A percentile compares a stretch with the other conserved stretches of the same genome.
These are phyloP conservation scores for Helicostylum pulchrum DNA, from an alignment of 192 early-diverging fungal genomes.

Conservation along the genomic window DNA sequence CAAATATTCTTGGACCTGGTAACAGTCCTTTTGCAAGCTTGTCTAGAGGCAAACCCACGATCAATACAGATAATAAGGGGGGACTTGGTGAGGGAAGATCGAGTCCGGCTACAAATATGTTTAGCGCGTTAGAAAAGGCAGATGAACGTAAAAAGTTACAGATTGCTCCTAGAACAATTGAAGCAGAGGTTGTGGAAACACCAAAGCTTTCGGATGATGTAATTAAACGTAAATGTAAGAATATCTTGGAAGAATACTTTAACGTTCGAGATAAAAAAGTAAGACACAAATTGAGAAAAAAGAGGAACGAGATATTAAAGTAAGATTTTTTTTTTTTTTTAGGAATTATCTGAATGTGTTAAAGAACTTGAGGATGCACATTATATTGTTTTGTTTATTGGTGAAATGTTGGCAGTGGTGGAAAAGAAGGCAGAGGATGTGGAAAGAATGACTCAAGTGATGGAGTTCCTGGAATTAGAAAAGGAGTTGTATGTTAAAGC, in stretches of 20 bases:
- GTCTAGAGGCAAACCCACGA: conserved; percentile 11
- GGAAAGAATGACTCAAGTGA: conserved; percentile 5
- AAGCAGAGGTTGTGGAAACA: neutral
- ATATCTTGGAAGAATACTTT: conserved; percentile 35
- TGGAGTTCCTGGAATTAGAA: conserved; percentile 11
- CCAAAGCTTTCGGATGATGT: conserved; percentile 13
- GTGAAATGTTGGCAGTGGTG: conserved; percentile 21
- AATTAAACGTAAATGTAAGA: conserved; percentile 28
- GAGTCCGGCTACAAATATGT: conserved; percentile 31
- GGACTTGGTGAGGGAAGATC: conserved; percentile 14
- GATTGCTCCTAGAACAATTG: conserved; percentile 17
- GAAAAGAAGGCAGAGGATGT: conserved; percentile 30
- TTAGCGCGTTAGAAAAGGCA: conserved; percentile 26
- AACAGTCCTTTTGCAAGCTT: conserved; percentile 29
- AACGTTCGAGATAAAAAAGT: conserved; percentile 27
- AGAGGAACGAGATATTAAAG: neutral
- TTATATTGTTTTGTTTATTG: conserved; percentile 7
- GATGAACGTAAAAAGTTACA: conserved; percentile 25
- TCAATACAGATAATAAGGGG: conserved; percentile 24
- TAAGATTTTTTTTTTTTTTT: no score
- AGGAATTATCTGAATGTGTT: conserved; percentile 26
- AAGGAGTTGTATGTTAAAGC: conserved; percentile 12
- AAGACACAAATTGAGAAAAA: neutral
- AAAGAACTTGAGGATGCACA: conserved; percentile 28
- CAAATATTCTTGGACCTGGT: conserved; percentile 52